Evolutionary conservation across 495 filamentous ascomycete genomes (phyloP).

Genomic region (Thermothielavioides terrestris): DNA sequence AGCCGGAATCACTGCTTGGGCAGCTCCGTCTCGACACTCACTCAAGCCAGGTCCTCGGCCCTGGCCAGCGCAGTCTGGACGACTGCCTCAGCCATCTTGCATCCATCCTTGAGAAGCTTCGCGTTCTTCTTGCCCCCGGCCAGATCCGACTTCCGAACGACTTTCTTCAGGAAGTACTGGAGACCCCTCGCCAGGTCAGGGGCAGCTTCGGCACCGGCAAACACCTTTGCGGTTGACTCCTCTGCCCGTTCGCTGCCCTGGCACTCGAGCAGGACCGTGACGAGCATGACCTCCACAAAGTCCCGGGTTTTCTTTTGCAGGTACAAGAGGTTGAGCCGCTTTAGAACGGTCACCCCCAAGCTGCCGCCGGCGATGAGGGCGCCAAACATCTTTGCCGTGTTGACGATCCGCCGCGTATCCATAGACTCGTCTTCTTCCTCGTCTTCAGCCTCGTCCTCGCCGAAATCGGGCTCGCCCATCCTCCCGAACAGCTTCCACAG

Average conservation of each 20-base stretch:
- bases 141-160: slow-evolving; percentile 66
- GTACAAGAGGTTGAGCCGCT: slow-evolving; percentile 67
- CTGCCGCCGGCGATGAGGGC: slow-evolving; percentile 58
- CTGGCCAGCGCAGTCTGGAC: slow-evolving; percentile 42
- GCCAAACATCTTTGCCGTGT: slow-evolving; percentile 81
- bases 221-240: slow-evolving; percentile 53
- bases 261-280: slow-evolving; percentile 60
- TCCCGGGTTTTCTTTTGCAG: slow-evolving; percentile 65
- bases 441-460: slow-evolving; percentile 40
- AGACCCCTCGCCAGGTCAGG: slow-evolving; percentile 60
- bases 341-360: slow-evolving; percentile 58
- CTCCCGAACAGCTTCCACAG: slow-evolving; percentile 83
- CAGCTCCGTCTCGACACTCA: neutral
- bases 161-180: slow-evolving; percentile 69
- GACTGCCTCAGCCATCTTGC: slow-evolving; percentile 52
- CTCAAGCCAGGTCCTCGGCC: slow-evolving; percentile 15
- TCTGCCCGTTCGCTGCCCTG: slow-evolving; percentile 23
- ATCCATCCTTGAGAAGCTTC: slow-evolving; percentile 60
- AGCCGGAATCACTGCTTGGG: no score
- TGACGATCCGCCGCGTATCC: slow-evolving; percentile 64
- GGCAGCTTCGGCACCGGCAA: slow-evolving; percentile 49
- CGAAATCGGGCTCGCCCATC: slow-evolving; percentile 65
- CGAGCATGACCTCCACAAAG: slow-evolving; percentile 72
- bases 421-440: slow-evolving; percentile 42
- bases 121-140: slow-evolving; percentile 51